Conservation (phyloP, 345 rosid species). For the Balakata baccata region DNA sequence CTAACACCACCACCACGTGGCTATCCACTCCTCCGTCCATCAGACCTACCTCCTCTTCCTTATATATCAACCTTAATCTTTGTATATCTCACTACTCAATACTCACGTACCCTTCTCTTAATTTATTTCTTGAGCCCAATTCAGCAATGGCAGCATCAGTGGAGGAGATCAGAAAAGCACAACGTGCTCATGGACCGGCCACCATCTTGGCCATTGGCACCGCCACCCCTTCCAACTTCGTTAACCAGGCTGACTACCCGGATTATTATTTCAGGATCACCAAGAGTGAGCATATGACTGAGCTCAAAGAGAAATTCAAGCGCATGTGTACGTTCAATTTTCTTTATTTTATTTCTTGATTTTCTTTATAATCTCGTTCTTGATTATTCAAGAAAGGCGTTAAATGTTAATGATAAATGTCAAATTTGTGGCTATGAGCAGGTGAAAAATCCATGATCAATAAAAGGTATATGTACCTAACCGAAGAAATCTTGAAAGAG, state of each 20-base stretch:
- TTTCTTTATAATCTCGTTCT: too few species aligned
- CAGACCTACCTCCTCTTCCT: constrained; percentile 9
- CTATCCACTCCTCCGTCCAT: constrained; percentile 1
- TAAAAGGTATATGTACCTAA: constrained; percentile 18
- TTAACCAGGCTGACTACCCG: constrained; percentile 18
- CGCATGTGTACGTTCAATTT: constrained; percentile 16
- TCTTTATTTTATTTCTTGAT: background rate
- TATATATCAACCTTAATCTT: background rate
- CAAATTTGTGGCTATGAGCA: background rate
- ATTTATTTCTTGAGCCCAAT: background rate
- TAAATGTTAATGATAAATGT: too few species aligned
- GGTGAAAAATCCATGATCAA: constrained; percentile 25
- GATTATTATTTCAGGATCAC: constrained; percentile 25
- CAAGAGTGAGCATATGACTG: constrained; percentile 22
- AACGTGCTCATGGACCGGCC: constrained; percentile 20
- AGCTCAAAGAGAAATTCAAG: constrained; percentile 22
- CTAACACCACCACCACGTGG: constrained; percentile 14
- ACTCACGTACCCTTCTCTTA: background rate
- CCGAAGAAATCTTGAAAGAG: constrained; percentile 15
- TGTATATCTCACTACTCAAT: too few species aligned
- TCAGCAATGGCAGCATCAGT: constrained; percentile 9
- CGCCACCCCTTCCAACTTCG: constrained; percentile 22
- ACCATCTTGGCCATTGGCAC: constrained; percentile 24
- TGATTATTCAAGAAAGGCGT: too few species aligned
- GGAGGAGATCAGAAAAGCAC: constrained; percentile 21